Conservation (phyloP, 2,329 filamentous ascomycete genomes). For the Pyrenophora seminiperda region DNA sequence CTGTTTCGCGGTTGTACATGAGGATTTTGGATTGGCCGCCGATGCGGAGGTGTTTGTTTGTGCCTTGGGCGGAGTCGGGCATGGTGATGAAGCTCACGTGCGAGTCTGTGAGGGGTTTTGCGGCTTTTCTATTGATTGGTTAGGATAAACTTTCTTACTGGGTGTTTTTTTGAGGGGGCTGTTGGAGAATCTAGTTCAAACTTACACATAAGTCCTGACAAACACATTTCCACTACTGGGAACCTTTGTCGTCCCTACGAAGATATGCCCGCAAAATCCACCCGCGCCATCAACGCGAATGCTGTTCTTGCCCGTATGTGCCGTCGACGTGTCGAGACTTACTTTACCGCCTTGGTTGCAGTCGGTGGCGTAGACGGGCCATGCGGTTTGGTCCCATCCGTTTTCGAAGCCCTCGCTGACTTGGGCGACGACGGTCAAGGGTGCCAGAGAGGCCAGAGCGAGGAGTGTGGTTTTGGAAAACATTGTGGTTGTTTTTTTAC, state of each 20-base stretch:
- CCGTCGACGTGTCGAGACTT: conserved; percentile 61
- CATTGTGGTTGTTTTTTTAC: conserved; percentile 39
- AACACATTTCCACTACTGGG: conserved; percentile 63
- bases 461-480: conserved; percentile 53
- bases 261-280: conserved; percentile 60
- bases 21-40: conserved; percentile 65
- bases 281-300: conserved; percentile 74
- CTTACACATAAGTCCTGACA: conserved; percentile 62
- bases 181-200: background rate
- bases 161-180: no score
- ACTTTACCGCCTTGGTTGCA: conserved; percentile 65
- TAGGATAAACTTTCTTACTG: no score
- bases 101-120: conserved; percentile 62
- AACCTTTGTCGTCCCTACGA: conserved; percentile 63
- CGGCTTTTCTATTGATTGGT: conserved; percentile 58
- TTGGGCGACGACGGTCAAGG: conserved; percentile 50
- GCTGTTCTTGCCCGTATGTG: conserved; percentile 67
- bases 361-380: conserved; percentile 64
- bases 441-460: conserved; percentile 53
- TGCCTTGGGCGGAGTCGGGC: conserved; percentile 62
- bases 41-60: conserved; percentile 65
- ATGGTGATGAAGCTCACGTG: conserved; percentile 69
- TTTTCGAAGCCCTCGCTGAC: conserved; percentile 62
- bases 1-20: conserved; percentile 68
- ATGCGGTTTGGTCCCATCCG: conserved; percentile 62